Evolutionary conservation across 2,329 filamentous ascomycete species (phyloP), one percentile per base, ranked within the genome.

Genomic region (Cercospora beticola): DNA sequence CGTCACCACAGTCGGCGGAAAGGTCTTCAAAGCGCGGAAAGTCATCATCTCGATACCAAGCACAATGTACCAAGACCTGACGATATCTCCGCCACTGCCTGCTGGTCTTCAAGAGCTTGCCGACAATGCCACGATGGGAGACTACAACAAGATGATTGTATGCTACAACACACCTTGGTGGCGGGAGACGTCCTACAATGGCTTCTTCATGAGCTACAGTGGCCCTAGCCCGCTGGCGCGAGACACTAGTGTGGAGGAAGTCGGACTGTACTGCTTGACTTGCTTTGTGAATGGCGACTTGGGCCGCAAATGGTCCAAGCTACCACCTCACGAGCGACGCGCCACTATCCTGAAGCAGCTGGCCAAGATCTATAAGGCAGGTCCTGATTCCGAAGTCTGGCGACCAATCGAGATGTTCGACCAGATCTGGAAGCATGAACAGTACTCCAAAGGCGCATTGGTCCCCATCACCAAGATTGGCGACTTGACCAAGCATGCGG

Each of bases 111-210:
- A 40, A 18, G 59, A 62, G 31, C 49, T 57, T 26, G 36, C 59
- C 14, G 49, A 56, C 12, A 18, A 36, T 21, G 60, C 65, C 21
- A 31, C 40, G 3, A 56, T 62, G 31, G 65, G 65, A 9, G 49
- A 63, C 21, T 67, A 67, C 59, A 67, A 57, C 59, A 67, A 67
- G 12, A 33, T 52, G 40, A 67, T 67, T 2, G 26, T 63, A 10
- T 33, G 60, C 16, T 67, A 62, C 46, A 49, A 62, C 58, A 56
- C 59, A 21, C 65, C 65, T 9, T 67, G 58, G 46, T 67, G 65
- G 65, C 18, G 58, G 12, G 57, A 57, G 3, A 43, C 49, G 28
- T 60, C 57, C 18, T 67, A 57, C 58, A 62, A 62, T 36, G 65
- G 65, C 28, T 63, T 67, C 46, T 62, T 57, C 46, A 62, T 62